Conservation (phyloP, 2,329 filamentous ascomycete genomes). For the Gnomoniopsis smithogilvyi region DNA sequence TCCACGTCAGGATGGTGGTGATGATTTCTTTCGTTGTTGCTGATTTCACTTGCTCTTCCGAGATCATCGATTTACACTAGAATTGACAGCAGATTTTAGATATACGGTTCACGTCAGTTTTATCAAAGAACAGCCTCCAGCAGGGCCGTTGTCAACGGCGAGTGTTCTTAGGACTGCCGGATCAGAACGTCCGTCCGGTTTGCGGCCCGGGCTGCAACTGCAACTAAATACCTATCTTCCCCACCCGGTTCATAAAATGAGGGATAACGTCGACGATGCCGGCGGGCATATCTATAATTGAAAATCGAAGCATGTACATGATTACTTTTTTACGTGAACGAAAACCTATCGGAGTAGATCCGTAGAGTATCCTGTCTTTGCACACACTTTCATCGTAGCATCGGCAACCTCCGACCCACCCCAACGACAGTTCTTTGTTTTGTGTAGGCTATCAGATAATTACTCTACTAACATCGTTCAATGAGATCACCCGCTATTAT, state of each 20-base stretch:
- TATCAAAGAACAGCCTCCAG: slow-evolving; percentile 1
- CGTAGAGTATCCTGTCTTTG: background rate
- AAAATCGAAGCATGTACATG: background rate
- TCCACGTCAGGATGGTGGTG: no score
- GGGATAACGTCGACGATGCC: background rate
- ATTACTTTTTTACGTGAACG: background rate
- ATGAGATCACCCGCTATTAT: background rate
- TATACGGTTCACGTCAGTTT: background rate
- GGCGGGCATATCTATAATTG: background rate
- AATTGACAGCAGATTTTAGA: no score
- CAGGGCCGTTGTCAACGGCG: background rate
- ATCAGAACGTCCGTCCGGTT: background rate
- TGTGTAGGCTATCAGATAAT: background rate
- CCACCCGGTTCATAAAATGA: background rate
- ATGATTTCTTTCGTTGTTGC: background rate
- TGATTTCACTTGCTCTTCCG: background rate
- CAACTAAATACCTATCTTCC: background rate
- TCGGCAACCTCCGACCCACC: background rate
- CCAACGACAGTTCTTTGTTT: background rate
- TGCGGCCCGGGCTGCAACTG: background rate
- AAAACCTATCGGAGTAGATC: background rate
- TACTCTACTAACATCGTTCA: background rate
- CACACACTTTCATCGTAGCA: background rate
- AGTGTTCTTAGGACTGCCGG: background rate
- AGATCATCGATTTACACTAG: no score